phyloP scores from a whole-genome alignment of 1,139 yeast genomes.

The Candida neerlandica region DNA sequence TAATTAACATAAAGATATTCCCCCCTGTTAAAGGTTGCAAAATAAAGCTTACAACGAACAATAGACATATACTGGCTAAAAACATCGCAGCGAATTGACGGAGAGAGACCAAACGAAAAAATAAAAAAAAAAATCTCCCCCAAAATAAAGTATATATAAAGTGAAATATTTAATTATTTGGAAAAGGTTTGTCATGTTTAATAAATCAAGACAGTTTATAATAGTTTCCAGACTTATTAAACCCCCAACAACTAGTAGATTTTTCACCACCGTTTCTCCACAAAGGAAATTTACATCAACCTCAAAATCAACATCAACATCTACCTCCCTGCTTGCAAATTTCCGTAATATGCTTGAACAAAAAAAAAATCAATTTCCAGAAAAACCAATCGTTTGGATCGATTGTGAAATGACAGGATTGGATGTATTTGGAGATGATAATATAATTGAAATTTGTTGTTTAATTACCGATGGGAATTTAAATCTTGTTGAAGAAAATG shows the following conservation, averaged over 20 bases:
- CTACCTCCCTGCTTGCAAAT: background rate
- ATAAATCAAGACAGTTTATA: background rate
- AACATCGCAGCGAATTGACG: background rate
- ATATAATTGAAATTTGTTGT: slow-evolving; percentile 90
- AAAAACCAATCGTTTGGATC: slow-evolving; percentile 72
- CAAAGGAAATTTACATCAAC: background rate
- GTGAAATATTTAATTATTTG: background rate
- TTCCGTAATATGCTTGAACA: background rate
- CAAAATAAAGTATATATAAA: background rate
- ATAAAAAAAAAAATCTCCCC: background rate
- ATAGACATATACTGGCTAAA: background rate
- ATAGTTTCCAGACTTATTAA: background rate
- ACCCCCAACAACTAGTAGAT: background rate
- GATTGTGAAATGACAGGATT: slow-evolving; percentile 93
- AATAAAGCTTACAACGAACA: background rate
- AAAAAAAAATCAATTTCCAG: slow-evolving; percentile 1
- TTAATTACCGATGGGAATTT: slow-evolving; percentile 82
- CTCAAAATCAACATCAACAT: too few species aligned
- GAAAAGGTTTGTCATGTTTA: background rate
- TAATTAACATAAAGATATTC: background rate
- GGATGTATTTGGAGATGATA: slow-evolving; percentile 64
- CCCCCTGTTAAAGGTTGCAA: background rate
- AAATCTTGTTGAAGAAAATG: slow-evolving; percentile 63
- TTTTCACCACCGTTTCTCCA: background rate
- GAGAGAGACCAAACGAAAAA: background rate